Conservation (phyloP, 805 yeast species). For the Saccharomycopsis sp. region DNA sequence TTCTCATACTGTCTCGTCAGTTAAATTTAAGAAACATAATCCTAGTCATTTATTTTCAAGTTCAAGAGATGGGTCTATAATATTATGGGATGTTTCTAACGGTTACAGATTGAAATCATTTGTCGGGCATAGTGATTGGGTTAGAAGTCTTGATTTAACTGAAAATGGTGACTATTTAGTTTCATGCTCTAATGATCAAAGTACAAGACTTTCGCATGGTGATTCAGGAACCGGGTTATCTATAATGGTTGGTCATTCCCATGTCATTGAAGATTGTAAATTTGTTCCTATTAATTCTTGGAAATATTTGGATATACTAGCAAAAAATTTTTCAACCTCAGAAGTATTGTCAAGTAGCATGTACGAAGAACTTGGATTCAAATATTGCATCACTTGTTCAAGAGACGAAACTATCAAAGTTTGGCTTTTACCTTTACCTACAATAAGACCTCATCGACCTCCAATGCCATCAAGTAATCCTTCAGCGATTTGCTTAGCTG, state of each 20-base stretch:
- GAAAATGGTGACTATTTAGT: slow-evolving; percentile 49
- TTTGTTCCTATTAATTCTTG: slow-evolving; percentile 55
- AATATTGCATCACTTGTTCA: slow-evolving; percentile 71
- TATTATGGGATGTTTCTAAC: slow-evolving; percentile 57
- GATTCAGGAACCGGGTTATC: slow-evolving; percentile 62
- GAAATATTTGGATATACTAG: slow-evolving; percentile 39
- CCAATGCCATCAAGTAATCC: slow-evolving; percentile 56
- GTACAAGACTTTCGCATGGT: slow-evolving; percentile 60
- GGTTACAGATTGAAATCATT: slow-evolving; percentile 66
- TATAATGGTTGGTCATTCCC: slow-evolving; percentile 67
- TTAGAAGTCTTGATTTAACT: slow-evolving; percentile 51
- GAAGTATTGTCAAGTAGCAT: slow-evolving; percentile 22
- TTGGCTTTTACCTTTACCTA: slow-evolving; percentile 74
- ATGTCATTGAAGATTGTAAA: slow-evolving; percentile 69
- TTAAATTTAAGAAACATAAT: slow-evolving; percentile 43
- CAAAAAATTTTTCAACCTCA: slow-evolving; percentile 30
- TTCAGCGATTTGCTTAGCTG: slow-evolving; percentile 51
- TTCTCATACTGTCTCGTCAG: slow-evolving; percentile 73
- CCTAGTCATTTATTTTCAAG: slow-evolving; percentile 49
- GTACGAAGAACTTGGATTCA: slow-evolving; percentile 44
- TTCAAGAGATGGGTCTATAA: slow-evolving; percentile 56
- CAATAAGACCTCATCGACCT: slow-evolving; percentile 43
- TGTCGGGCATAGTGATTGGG: slow-evolving; percentile 86
- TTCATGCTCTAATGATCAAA: slow-evolving; percentile 75
- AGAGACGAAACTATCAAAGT: slow-evolving; percentile 69